Evolutionary conservation across 176 grass and related monocot genomes (phyloP), one percentile per base, ranked within the genome.

Genomic region (Triticum timopheevii): DNA sequence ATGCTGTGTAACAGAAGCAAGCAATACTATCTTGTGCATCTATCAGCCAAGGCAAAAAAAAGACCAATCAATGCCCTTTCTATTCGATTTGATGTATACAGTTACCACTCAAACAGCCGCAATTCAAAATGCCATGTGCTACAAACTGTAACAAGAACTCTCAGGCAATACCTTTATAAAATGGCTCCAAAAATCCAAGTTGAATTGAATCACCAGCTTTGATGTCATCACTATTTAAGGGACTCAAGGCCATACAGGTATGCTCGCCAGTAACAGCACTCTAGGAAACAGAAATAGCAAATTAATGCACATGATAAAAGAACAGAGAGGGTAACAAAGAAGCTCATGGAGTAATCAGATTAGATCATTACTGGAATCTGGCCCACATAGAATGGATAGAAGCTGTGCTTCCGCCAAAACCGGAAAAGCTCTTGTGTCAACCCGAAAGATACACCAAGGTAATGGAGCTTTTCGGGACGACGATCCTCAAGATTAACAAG

Each of bases 211-310:
- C 84, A 4, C 22, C 86, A 4, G 24, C 93, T 87, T 94, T 67
- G 13, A 96, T 90, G 45, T 91, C 88, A 87, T 96, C 86, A 77
- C 84, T 96, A 78, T 88, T 93, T 84, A 98, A 82, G 49, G 90
- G 86, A 77, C 95, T 98, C 87, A 98, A 76, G 61, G 91, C 64
- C 96, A 98, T 98, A 86, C 96, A 98, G 4, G 96, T 94, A 83
- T 96, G 96, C 63, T 98, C 96, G 79, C 96, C 96, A 77, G 96
- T 98, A 42, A 98, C 93, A 93, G 87, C 80, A 94, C 93, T 98
- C 96, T 98, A 80, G 28, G 87, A 77, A 86, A 75, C 47, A 56
- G 22, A 88, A 78, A 69, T 15, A 80, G 7, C 67, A 82, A 76
- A 85, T 47, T 40, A 33, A 81, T 87, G 68, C 38, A 47, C 17